A percentile compares a stretch with the other conserved stretches of the same genome.
These are phyloP conservation scores for Trametes hirsuta DNA, from an alignment of 1,284 basidiomycete genomes.

Conservation along the genomic window DNA sequence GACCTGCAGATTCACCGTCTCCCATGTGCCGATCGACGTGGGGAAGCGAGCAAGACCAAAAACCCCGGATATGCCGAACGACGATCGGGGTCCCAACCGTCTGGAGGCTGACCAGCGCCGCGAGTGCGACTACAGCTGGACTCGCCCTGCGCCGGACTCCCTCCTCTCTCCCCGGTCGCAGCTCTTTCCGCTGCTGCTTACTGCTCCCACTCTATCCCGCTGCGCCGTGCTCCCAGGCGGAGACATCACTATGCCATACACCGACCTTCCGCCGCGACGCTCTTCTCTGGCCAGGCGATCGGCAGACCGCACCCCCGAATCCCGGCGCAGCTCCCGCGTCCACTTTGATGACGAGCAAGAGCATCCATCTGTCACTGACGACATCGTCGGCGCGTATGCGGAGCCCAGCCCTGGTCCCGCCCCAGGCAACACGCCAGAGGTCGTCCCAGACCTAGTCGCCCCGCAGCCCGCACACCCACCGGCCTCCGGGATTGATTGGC, in stretches of 20 bases:
- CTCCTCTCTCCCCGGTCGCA: background rate
- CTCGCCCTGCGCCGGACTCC: no score
- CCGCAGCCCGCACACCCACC: slow-evolving; percentile 10
- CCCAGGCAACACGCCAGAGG: background rate
- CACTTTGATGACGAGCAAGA: slow-evolving; percentile 23
- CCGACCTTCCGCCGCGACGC: slow-evolving; percentile 19
- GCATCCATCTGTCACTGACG: slow-evolving; percentile 1
- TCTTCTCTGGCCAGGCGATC: slow-evolving; percentile 14
- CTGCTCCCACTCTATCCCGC: no score
- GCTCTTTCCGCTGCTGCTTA: background rate
- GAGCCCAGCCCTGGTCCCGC: background rate
- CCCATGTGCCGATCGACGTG: background rate
- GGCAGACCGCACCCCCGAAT: background rate
- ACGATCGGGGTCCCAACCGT: slow-evolving; percentile 5
- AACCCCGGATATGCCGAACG: background rate
- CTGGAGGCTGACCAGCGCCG: slow-evolving; percentile 7
- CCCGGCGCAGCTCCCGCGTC: slow-evolving; percentile 24
- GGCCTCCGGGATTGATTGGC: background rate
- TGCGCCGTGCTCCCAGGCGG: background rate
- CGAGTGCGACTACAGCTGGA: no score
- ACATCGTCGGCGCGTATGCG: slow-evolving; percentile 1
- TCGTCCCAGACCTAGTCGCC: background rate
- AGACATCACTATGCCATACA: slow-evolving; percentile 20
- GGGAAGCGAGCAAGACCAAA: background rate
- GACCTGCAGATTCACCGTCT: no score